phyloP scores from a whole-genome alignment of 306 rosid genomes.

The Vigna reflexopilosa region DNA sequence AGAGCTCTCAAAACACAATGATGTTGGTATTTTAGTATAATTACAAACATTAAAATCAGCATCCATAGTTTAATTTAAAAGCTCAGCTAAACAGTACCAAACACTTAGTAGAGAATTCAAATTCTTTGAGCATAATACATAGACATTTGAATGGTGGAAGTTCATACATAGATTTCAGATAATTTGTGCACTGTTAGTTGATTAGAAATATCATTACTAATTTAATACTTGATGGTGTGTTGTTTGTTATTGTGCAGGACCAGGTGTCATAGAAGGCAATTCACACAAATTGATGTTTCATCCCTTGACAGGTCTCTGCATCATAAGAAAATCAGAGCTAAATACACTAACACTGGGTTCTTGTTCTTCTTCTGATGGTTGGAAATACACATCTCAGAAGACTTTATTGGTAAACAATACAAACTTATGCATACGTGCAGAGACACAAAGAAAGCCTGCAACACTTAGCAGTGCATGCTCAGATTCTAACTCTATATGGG shows the following conservation, averaged over 20 bases:
- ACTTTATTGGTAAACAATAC: constrained; percentile 58
- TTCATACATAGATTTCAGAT: background rate
- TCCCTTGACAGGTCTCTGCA: constrained; percentile 77
- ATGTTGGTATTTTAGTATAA: too few relatives aligned
- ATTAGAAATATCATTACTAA: background rate
- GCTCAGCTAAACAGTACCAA: too few relatives aligned
- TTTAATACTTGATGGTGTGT: background rate
- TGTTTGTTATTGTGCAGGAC: constrained; percentile 40
- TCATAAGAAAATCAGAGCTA: constrained; percentile 48
- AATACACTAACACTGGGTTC: constrained; percentile 61
- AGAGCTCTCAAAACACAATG: too few relatives aligned
- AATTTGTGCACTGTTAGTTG: background rate
- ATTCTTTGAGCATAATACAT: background rate
- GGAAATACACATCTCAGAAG: constrained; percentile 58
- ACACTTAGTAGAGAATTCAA: too few relatives aligned
- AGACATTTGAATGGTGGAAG: background rate
- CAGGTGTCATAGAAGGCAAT: constrained; percentile 40
- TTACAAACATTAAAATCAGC: too few relatives aligned
- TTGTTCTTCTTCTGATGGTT: constrained; percentile 62
- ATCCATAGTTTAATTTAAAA: too few relatives aligned
- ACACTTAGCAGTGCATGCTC: constrained; percentile 58
- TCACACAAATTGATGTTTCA: constrained; percentile 66
- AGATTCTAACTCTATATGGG: constrained; percentile 62
- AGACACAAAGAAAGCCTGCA: constrained; percentile 53
- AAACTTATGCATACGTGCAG: constrained; percentile 68